A percentile compares a stretch with the other conserved stretches of the same genome.
phyloP scores from a whole-genome alignment of 164 flowering plant species.

The Chimonanthus salicifolius region DNA sequence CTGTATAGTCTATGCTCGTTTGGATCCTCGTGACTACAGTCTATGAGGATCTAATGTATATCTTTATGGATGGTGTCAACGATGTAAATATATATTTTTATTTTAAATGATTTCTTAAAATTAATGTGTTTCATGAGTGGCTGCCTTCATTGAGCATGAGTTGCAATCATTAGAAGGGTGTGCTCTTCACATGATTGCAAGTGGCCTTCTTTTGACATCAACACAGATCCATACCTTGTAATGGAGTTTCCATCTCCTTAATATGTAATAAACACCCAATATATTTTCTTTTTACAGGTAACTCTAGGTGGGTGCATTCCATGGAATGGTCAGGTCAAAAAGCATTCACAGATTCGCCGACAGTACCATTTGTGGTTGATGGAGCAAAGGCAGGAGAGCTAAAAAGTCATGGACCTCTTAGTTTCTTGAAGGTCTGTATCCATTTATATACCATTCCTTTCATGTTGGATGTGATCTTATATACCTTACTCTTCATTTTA shows the following conservation, averaged over 20 bases:
- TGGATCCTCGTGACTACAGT: not conserved
- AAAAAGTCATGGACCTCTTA: conserved; percentile 65
- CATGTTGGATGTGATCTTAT: not conserved
- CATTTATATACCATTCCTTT: not conserved
- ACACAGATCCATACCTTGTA: not conserved
- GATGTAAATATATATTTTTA: no score
- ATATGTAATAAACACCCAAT: not conserved
- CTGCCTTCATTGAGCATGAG: no score
- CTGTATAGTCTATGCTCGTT: not conserved
- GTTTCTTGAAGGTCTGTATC: conserved; percentile 69
- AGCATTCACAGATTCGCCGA: conserved; percentile 44
- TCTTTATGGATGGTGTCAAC: not conserved
- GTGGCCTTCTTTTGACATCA: no score
- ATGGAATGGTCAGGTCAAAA: conserved; percentile 92
- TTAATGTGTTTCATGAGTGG: no score
- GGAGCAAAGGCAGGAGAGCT: conserved; percentile 68
- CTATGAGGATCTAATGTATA: not conserved
- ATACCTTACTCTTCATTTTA: no score
- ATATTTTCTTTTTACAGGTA: conserved; percentile 33
- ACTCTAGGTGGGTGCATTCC: conserved; percentile 78
- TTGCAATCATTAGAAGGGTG: not conserved
- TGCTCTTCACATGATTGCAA: not conserved
- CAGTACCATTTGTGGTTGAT: conserved; percentile 56
- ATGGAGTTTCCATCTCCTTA: not conserved
- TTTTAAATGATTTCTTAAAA: no score